Conservation (phyloP, 805 yeast genomes). For the Wickerhamomyces pijperi region DNA sequence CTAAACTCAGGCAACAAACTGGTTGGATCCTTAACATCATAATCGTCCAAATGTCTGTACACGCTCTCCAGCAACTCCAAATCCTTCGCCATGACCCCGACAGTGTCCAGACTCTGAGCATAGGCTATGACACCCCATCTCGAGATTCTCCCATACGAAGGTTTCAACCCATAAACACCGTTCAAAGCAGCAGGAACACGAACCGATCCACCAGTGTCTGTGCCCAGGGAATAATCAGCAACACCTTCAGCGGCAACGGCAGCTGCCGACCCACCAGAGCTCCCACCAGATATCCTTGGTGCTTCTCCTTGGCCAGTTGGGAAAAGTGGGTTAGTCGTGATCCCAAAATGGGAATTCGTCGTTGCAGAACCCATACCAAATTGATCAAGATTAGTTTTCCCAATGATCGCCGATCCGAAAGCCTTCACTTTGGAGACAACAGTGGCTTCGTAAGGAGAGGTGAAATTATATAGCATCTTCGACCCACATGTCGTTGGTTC, state of each 20-base stretch:
- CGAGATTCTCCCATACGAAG: conserved; percentile 85
- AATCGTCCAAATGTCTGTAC: conserved; percentile 42
- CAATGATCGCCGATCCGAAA: conserved; percentile 46
- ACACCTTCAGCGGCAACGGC: conserved; percentile 59
- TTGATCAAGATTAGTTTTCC: conserved; percentile 90
- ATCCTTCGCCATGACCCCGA: conserved; percentile 62
- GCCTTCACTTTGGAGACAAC: conserved; percentile 42
- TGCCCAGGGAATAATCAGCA: conserved; percentile 74
- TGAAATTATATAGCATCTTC: conserved; percentile 41
- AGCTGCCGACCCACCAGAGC: conserved; percentile 95
- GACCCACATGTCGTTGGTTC: conserved; percentile 79
- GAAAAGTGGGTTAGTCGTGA: conserved; percentile 44
- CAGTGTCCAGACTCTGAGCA: conserved; percentile 92
- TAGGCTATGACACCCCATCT: conserved; percentile 88
- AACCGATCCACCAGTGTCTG: conserved; percentile 97
- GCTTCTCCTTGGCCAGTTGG: conserved; percentile 15
- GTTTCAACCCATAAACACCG: conserved; percentile 81
- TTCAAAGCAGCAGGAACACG: conserved; percentile 86
- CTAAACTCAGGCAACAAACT: conserved; percentile 32
- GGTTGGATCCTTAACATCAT: conserved; percentile 78
- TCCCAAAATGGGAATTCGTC: conserved; percentile 43
- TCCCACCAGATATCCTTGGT: conserved; percentile 65
- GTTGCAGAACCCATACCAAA: conserved; percentile 93
- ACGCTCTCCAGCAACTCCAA: conserved; percentile 34
- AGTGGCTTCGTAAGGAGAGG: conserved; percentile 77